Percentiles rank a stretch among this genome's conserved stretches.
Conservation (phyloP, 768 basidiomycete species). For the Auricularia sp. region DNA sequence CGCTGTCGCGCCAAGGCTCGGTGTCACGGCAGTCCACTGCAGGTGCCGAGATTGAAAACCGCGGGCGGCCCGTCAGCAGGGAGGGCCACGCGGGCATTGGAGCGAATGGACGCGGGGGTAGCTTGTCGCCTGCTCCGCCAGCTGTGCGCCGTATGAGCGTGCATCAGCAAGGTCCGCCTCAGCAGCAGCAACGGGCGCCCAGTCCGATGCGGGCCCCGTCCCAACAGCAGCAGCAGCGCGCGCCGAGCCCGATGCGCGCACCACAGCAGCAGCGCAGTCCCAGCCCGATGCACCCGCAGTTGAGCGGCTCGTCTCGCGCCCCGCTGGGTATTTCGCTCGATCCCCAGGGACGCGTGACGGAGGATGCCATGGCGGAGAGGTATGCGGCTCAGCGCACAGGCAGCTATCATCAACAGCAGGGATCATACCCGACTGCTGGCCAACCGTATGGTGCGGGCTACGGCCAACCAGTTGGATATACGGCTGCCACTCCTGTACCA, state of each 20-base stretch:
- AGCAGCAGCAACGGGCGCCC: not conserved
- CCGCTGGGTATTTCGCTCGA: conserved; percentile 75
- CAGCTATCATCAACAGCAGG: conserved; percentile 20
- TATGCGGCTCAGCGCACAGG: conserved; percentile 23
- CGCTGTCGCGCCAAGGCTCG: conserved; percentile 6
- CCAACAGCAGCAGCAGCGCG: conserved; percentile 10
- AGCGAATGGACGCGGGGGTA: conserved; percentile 40
- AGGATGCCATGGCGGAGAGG: conserved; percentile 64
- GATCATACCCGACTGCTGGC: conserved; percentile 2
- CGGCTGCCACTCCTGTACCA: not conserved
- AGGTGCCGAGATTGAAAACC: conserved; percentile 24
- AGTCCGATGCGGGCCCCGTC: not conserved
- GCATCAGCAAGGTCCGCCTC: not conserved
- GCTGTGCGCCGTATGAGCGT: not conserved
- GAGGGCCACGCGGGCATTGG: conserved; percentile 77
- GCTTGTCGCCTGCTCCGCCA: conserved; percentile 29
- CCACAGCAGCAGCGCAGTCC: conserved; percentile 40
- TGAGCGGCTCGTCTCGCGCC: not conserved
- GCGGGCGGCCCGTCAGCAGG: conserved; percentile 46
- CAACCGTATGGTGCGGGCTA: conserved; percentile 24
- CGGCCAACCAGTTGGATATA: conserved; percentile 8
- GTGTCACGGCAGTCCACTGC: not conserved
- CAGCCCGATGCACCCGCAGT: conserved; percentile 46
- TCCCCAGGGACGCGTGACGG: conserved; percentile 66
- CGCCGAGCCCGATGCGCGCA: conserved; percentile 15